Conservation (phyloP, 2,329 filamentous ascomycete genomes). For the Hysterium pulicare region DNA sequence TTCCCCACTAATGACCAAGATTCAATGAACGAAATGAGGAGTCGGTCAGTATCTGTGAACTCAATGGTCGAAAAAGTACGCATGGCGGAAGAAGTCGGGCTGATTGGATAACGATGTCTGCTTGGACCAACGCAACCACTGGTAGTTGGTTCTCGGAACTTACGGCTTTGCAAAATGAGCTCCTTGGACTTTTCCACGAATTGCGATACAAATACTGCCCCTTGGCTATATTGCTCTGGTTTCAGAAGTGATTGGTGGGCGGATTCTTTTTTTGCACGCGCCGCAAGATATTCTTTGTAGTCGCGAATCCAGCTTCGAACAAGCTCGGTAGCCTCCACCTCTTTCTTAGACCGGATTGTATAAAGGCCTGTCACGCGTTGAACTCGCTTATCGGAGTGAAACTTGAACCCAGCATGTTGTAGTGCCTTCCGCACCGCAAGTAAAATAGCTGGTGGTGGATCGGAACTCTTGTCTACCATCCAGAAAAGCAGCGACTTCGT, state of each 20-base stretch:
- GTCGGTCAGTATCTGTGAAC: constrained; percentile 52
- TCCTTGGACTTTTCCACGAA: constrained; percentile 42
- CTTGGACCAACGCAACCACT: constrained; percentile 38
- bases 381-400: constrained; percentile 52
- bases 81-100: constrained; percentile 12
- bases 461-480: constrained; percentile 26
- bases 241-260: constrained; percentile 6
- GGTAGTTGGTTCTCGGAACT: constrained; percentile 32
- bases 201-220: constrained; percentile 26
- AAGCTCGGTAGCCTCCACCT: constrained; percentile 51
- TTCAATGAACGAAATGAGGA: constrained; percentile 66
- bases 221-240: constrained; percentile 8
- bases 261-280: not conserved
- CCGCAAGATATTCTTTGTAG: constrained; percentile 49
- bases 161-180: constrained; percentile 40
- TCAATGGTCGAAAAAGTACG: constrained; percentile 19
- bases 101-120: constrained; percentile 25
- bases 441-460: constrained; percentile 48
- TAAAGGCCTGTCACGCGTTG: constrained; percentile 58
- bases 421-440: constrained; percentile 70
- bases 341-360: constrained; percentile 56
- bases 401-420: constrained; percentile 57
- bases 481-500: constrained; percentile 40
- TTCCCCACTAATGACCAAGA: constrained; percentile 49
- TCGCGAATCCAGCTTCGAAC: constrained; percentile 54